phyloP scores from a whole-genome alignment of 2,329 filamentous ascomycete species.

The Penicillium sp. region DNA sequence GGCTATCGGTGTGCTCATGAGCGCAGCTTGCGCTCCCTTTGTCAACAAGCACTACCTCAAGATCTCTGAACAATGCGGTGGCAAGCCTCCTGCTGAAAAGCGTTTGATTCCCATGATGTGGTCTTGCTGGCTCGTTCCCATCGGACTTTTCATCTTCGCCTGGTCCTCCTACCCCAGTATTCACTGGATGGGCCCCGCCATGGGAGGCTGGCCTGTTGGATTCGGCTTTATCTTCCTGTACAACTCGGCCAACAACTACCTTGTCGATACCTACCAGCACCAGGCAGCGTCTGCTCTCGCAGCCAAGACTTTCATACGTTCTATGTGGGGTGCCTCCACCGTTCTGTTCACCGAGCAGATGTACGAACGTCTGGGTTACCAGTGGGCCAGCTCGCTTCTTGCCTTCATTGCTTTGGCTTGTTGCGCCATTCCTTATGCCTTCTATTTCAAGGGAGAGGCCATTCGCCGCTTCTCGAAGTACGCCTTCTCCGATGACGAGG shows the following conservation, averaged over 20 bases:
- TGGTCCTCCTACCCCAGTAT: conserved; percentile 66
- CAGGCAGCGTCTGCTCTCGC: conserved; percentile 79
- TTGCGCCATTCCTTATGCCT: conserved; percentile 78
- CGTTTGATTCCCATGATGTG: conserved; percentile 81
- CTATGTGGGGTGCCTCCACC: conserved; percentile 74
- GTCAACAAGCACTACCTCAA: conserved; percentile 80
- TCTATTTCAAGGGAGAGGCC: conserved; percentile 71
- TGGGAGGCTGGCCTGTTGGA: conserved; percentile 70
- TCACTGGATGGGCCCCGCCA: conserved; percentile 68
- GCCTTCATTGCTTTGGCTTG: conserved; percentile 74
- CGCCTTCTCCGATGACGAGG: conserved; percentile 64
- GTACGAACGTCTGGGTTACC: conserved; percentile 69
- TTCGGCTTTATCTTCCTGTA: conserved; percentile 84
- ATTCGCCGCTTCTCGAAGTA: conserved; percentile 71
- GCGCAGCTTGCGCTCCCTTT: conserved; percentile 65
- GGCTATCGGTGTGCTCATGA: conserved; percentile 69
- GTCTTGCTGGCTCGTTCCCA: conserved; percentile 70
- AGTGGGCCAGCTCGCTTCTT: conserved; percentile 73
- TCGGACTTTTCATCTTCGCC: conserved; percentile 66
- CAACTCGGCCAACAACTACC: conserved; percentile 74
- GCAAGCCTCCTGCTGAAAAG: conserved; percentile 72
- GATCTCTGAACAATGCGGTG: conserved; percentile 61
- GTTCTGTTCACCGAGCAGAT: conserved; percentile 82
- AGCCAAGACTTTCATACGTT: conserved; percentile 76
- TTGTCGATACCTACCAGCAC: conserved; percentile 66